A percentile compares a stretch with the other conserved stretches of the same genome.
Evolutionary conservation across 805 yeast species (phyloP).

Genomic region (Wickerhamomyces bisporus): DNA sequence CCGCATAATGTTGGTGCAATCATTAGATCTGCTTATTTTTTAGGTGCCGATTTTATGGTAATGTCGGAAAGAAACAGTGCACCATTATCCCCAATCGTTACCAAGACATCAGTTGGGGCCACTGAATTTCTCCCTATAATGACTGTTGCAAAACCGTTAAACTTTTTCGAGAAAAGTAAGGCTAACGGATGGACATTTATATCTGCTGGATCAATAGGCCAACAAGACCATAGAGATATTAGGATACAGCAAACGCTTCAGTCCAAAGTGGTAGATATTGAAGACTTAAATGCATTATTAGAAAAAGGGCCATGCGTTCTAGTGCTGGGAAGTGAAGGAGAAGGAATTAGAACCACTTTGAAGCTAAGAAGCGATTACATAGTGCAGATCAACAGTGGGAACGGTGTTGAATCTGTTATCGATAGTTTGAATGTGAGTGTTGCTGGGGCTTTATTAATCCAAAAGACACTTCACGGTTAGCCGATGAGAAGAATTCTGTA

Average conservation of each 20-base stretch:
- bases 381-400: constrained; percentile 30
- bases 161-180: constrained; percentile 52
- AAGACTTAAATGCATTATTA: constrained; percentile 40
- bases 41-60: constrained; percentile 78
- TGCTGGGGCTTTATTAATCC: constrained; percentile 69
- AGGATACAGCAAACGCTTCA: constrained; percentile 23
- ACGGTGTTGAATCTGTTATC: constrained; percentile 34
- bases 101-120: constrained; percentile 83
- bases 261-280: constrained; percentile 32
- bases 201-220: constrained; percentile 44
- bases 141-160: constrained; percentile 51
- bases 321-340: constrained; percentile 83
- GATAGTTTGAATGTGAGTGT: constrained; percentile 89
- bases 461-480: constrained; percentile 11
- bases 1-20: constrained; percentile 88
- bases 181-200: constrained; percentile 65
- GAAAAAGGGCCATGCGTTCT: constrained; percentile 55
- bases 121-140: constrained; percentile 66
- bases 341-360: constrained; percentile 69
- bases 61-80: constrained; percentile 69
- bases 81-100: constrained; percentile 68
- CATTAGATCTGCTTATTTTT: constrained; percentile 68
- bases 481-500: not conserved
- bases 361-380: constrained; percentile 49
- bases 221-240: constrained; percentile 26